Evolutionary conservation across 306 rosid species (phyloP), one percentile per base, ranked within the genome.

Genomic region (Casuarina cunninghamiana): DNA sequence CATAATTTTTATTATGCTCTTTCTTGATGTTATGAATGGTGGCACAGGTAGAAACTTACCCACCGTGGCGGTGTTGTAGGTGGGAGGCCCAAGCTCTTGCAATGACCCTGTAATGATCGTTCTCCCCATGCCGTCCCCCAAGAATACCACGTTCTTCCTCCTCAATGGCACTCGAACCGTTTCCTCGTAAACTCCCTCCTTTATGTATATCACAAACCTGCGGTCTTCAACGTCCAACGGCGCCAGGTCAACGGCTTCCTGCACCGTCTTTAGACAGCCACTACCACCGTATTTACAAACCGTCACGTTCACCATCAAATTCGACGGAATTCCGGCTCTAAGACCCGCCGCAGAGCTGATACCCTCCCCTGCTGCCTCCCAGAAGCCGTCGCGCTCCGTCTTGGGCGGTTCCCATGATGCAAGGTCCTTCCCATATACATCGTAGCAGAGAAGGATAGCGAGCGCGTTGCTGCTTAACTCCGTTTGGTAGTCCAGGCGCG

Each of bases 321-420:
- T 53, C 35, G 69, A 0, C 72, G 97, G 97, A 5, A 93, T 49
- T 1, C 91, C 92, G 0, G 78, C 88, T 2, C 7, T 11, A 10
- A 48, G 49, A 0, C 73, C 80, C 8, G 57, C 9, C 0, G 11
- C 84, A 3, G 87, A 69, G 15, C 76, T 86, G 1, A 50, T 72
- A 2, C 57, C 72, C 1, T 83, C 32, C 17, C 51, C 82, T 5
- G 65, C 7, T 0, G 15, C 11, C 53, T 79, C 96, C 99, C 99
- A 95, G 81, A 88, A 88, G 4, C 94, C 96, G 51, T 88, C 86
- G 0, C 99, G 86, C 83, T 95, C 99, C 0, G 99, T 95, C 17
- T 37, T 66, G 0, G 97, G 94, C 0, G 83, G 83, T 1, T 17
- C 81, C 99, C 99, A 95, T 71, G 78, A 60, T 10, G 78, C 72